Conservation (phyloP, 495 filamentous ascomycete genomes). For the Penicillium pulvis region DNA sequence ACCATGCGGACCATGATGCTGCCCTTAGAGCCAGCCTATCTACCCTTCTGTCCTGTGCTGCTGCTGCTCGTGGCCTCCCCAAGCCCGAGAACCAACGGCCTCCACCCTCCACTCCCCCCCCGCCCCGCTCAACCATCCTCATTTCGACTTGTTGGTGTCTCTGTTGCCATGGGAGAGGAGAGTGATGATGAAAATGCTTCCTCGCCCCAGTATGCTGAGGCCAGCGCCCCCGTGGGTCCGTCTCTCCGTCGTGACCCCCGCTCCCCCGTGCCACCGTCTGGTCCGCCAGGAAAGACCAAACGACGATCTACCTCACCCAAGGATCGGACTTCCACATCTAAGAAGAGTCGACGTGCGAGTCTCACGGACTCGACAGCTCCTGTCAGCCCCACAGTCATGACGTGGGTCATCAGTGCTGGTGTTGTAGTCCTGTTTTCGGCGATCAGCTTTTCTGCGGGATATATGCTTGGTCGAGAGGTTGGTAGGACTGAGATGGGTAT, state of each 20-base stretch:
- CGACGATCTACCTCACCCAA: slow-evolving; percentile 56
- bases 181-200: slow-evolving; percentile 25
- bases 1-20: slow-evolving; percentile 87
- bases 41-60: slow-evolving; percentile 90
- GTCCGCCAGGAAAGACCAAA: slow-evolving; percentile 43
- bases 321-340: slow-evolving; percentile 49
- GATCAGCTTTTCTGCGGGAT: slow-evolving; percentile 91
- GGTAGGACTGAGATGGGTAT: slow-evolving; percentile 64
- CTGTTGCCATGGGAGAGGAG: slow-evolving; percentile 62
- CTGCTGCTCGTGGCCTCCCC: slow-evolving; percentile 78
- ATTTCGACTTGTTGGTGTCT: slow-evolving; percentile 73
- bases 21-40: slow-evolving; percentile 89
- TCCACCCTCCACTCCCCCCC: slow-evolving; percentile 22
- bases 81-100: slow-evolving; percentile 56
- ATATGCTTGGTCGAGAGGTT: slow-evolving; percentile 82
- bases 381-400: slow-evolving; percentile 71
- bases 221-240: slow-evolving; percentile 24
- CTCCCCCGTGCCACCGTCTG: slow-evolving; percentile 26
- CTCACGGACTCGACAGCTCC: slow-evolving; percentile 28
- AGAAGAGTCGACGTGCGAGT: slow-evolving; percentile 55
- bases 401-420: slow-evolving; percentile 89
- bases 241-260: slow-evolving; percentile 26
- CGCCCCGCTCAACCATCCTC: slow-evolving; percentile 31
- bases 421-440: slow-evolving; percentile 90
- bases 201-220: slow-evolving; percentile 21